Percentiles rank a stretch among this genome's conserved stretches.
Evolutionary conservation across 1,139 yeast species (phyloP).

Genomic region (Taphrina deformans): DNA sequence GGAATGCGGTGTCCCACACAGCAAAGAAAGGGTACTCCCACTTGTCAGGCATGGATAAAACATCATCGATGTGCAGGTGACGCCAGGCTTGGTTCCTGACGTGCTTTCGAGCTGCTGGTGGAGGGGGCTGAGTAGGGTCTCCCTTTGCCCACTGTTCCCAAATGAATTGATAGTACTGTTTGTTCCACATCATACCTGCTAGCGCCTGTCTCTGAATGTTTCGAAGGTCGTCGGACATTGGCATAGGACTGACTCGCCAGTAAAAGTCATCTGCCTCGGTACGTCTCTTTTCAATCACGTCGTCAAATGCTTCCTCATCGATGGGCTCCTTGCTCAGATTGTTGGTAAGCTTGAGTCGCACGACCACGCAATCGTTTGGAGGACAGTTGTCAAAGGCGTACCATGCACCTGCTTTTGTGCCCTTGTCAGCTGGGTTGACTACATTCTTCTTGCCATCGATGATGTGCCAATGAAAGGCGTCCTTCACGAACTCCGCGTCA

Average conservation of each 20-base stretch:
- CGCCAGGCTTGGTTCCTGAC: constrained; percentile 89
- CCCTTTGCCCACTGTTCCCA: constrained; percentile 89
- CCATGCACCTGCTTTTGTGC: constrained; percentile 81
- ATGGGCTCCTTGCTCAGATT: constrained; percentile 46
- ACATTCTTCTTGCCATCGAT: constrained; percentile 61
- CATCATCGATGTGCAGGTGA: constrained; percentile 84
- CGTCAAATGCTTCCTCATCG: constrained; percentile 77
- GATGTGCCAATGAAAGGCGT: constrained; percentile 85
- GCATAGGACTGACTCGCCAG: constrained; percentile 85
- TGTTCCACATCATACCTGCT: constrained; percentile 92
- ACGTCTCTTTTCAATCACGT: constrained; percentile 69
- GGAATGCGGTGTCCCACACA: constrained; percentile 98
- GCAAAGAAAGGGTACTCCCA: constrained; percentile 98
- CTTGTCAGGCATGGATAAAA: constrained; percentile 88
- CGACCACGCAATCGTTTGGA: constrained; percentile 83
- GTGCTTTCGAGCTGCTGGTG: constrained; percentile 76
- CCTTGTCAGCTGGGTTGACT: constrained; percentile 66
- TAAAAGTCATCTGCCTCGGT: constrained; percentile 93
- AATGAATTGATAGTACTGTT: constrained; percentile 86
- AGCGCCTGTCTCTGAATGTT: constrained; percentile 91
- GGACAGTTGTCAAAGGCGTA: constrained; percentile 82
- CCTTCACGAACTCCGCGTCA: constrained; percentile 64
- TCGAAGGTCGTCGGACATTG: constrained; percentile 77
- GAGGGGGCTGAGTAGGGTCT: constrained; percentile 74
- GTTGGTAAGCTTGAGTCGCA: constrained; percentile 70